phyloP scores from a whole-genome alignment of 2,329 filamentous ascomycete genomes.

The Penicillium sp. region DNA sequence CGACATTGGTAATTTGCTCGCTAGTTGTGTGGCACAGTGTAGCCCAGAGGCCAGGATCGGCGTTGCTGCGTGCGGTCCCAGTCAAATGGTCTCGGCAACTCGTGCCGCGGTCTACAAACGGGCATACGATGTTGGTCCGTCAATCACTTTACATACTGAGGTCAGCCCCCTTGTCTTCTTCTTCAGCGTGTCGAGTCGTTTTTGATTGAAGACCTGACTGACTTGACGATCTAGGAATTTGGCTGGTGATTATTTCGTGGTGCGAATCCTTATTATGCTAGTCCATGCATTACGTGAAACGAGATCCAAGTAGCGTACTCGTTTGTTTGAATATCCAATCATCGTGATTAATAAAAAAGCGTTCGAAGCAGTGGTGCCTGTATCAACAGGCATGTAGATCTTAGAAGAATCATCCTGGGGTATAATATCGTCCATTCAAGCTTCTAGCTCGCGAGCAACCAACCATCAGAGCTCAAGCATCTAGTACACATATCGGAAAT shows the following conservation, averaged over 20 bases:
- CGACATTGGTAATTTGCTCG: slow-evolving; percentile 4
- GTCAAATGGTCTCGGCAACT: slow-evolving; percentile 2
- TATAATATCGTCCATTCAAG: neutral
- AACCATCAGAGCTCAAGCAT: neutral
- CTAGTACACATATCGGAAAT: slow-evolving; percentile 54
- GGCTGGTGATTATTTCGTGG: neutral
- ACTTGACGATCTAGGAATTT: neutral
- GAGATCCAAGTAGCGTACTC: neutral
- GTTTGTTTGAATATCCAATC: too few species aligned
- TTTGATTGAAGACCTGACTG: neutral
- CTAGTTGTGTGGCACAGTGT: slow-evolving; percentile 3
- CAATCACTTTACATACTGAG: slow-evolving; percentile 9
- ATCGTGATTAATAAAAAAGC: too few species aligned
- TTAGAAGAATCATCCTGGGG: neutral
- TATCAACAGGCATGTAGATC: too few species aligned
- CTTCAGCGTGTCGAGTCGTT: too few species aligned
- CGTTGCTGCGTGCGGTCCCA: slow-evolving; percentile 8
- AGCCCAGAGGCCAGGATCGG: slow-evolving; percentile 1
- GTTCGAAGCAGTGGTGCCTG: too few species aligned
- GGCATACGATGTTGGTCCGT: slow-evolving; percentile 7
- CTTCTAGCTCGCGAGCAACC: neutral
- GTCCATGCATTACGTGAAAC: neutral
- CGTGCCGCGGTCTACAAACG: slow-evolving; percentile 1
- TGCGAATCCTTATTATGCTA: too few species aligned
- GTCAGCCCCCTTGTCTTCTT: neutral